Percentiles rank a stretch among this genome's conserved stretches.
Conservation (phyloP, 1,139 yeast species). For the Suhomyces kunorum region DNA sequence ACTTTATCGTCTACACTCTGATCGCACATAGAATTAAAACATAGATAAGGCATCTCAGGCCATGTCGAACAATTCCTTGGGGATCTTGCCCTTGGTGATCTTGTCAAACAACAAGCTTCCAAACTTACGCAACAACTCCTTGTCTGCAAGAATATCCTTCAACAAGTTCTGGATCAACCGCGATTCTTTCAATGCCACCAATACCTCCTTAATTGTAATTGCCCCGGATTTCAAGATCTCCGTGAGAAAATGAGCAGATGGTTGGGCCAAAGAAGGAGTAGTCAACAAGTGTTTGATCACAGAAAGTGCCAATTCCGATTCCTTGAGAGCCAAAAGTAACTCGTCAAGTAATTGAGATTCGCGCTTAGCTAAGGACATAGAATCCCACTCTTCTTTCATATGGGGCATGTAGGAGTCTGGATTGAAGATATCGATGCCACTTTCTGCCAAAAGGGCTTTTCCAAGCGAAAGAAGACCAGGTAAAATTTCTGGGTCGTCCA, state of each 20-base stretch:
- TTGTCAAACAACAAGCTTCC: constrained; percentile 22
- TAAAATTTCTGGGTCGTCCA: constrained; percentile 30
- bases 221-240: constrained; percentile 28
- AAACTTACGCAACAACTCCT: constrained; percentile 16
- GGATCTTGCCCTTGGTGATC: constrained; percentile 24
- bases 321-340: constrained; percentile 27
- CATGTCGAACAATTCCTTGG: constrained; percentile 8
- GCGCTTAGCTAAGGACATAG: constrained; percentile 15
- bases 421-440: constrained; percentile 21
- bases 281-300: constrained; percentile 29
- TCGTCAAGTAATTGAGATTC: constrained; percentile 28
- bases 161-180: constrained; percentile 23
- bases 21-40: neutral
- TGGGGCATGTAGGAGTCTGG: constrained; percentile 1
- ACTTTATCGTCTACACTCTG: neutral
- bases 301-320: constrained; percentile 35
- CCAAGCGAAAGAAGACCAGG: constrained; percentile 33
- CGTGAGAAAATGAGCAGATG: constrained; percentile 28
- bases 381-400: neutral
- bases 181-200: constrained; percentile 27
- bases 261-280: constrained; percentile 24
- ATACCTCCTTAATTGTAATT: constrained; percentile 23
- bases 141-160: constrained; percentile 18
- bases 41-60: neutral
- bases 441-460: constrained; percentile 24